Conservation (phyloP, 495 filamentous ascomycete genomes). For the Neurospora sp. region DNA sequence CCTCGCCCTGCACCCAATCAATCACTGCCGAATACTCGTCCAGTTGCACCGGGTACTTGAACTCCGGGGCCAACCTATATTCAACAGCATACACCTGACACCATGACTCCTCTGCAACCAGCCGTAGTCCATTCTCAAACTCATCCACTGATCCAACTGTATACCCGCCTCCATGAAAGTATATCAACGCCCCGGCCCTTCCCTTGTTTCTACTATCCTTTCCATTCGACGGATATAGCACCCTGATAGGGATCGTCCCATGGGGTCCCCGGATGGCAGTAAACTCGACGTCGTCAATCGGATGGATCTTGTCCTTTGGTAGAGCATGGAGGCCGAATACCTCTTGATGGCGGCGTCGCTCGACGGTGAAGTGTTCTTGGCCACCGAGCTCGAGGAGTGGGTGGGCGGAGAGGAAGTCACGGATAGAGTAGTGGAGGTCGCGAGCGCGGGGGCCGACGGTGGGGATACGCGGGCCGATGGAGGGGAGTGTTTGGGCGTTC, state of each 20-base stretch:
- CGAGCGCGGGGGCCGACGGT: constrained; percentile 3
- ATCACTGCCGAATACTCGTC: constrained; percentile 25
- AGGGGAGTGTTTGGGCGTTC: not conserved
- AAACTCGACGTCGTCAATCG: constrained; percentile 23
- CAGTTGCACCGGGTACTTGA: constrained; percentile 25
- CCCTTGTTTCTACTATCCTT: not conserved
- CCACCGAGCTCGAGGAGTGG: constrained; percentile 16
- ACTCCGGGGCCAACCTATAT: constrained; percentile 30
- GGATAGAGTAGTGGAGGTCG: constrained; percentile 1
- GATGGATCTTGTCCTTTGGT: constrained; percentile 7
- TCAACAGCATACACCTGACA: constrained; percentile 22
- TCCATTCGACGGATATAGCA: constrained; percentile 19
- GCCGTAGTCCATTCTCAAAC: constrained; percentile 27
- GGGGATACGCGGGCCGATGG: not conserved
- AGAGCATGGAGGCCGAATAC: constrained; percentile 24
- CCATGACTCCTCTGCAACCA: constrained; percentile 17
- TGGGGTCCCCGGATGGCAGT: constrained; percentile 27
- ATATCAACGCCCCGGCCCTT: constrained; percentile 20
- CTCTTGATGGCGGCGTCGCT: constrained; percentile 22
- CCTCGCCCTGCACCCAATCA: constrained; percentile 17
- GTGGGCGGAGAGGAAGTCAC: constrained; percentile 7
- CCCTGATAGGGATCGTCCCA: constrained; percentile 24
- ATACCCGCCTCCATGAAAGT: constrained; percentile 35
- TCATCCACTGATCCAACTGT: constrained; percentile 28
- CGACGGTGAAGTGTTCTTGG: constrained; percentile 14